Percentiles rank a stretch among this genome's conserved stretches.
Evolutionary conservation across 2,329 filamentous ascomycete genomes (phyloP).

Genomic region (Aspergillus nomiae): DNA sequence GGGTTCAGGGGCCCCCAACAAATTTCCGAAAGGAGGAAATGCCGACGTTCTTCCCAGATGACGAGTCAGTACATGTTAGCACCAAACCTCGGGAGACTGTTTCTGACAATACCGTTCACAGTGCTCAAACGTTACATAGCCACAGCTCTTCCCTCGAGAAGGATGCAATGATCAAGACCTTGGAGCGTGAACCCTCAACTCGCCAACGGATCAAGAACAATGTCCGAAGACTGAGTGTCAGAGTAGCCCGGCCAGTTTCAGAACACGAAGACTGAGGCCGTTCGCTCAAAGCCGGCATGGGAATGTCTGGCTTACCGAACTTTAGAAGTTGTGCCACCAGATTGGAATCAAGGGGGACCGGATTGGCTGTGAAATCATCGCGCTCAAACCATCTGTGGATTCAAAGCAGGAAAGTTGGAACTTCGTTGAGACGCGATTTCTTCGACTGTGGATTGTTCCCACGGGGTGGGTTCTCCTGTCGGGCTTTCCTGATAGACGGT

Average conservation of each 20-base stretch:
- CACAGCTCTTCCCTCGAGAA: conserved; percentile 32
- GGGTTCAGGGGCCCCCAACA: conserved; percentile 41
- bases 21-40: conserved; percentile 47
- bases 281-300: not conserved
- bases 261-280: conserved; percentile 13
- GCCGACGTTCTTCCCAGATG: conserved; percentile 41
- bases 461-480: conserved; percentile 15
- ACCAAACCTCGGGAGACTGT: conserved; percentile 9
- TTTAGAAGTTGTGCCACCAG: not conserved
- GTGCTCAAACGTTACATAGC: conserved; percentile 38
- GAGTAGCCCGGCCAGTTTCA: conserved; percentile 22
- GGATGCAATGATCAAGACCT: conserved; percentile 27
- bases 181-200: conserved; percentile 29
- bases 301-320: no score
- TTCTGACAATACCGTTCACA: conserved; percentile 33
- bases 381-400: not conserved
- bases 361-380: not conserved
- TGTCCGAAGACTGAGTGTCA: conserved; percentile 33
- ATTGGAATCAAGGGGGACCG: not conserved
- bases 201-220: conserved; percentile 32
- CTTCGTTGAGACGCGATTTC: conserved; percentile 44
- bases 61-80: conserved; percentile 36
- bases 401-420: conserved; percentile 48
- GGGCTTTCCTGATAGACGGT: conserved; percentile 15
- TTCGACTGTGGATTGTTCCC: conserved; percentile 31